These are phyloP conservation scores for Phaeosphaeria sp. DNA, from an alignment of 2,329 filamentous ascomycete genomes.

Conservation along the genomic window DNA sequence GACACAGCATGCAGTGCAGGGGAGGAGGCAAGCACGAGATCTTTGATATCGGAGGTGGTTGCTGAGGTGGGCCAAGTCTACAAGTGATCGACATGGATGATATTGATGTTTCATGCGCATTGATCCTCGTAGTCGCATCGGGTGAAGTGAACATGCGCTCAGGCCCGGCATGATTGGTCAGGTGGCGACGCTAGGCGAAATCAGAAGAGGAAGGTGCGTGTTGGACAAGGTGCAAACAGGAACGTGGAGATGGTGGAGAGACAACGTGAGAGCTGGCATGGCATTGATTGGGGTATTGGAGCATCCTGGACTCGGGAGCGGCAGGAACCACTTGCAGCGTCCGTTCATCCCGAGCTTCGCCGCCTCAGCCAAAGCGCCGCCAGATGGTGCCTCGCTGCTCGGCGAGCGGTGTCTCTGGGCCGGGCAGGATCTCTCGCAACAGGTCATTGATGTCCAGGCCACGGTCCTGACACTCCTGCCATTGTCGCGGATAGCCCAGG, in stretches of 20 bases:
- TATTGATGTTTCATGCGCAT: slow-evolving; percentile 3
- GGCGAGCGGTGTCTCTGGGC: slow-evolving; percentile 40
- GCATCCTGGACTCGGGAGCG: slow-evolving; percentile 5
- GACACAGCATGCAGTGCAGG: neutral
- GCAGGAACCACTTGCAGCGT: neutral
- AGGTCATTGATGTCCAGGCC: slow-evolving; percentile 55
- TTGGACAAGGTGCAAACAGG: neutral
- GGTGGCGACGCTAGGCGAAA: slow-evolving; percentile 14
- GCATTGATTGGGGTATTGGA: slow-evolving; percentile 10
- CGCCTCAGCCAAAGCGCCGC: slow-evolving; percentile 33
- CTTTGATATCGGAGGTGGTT: slow-evolving; percentile 8
- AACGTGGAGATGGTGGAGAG: neutral
- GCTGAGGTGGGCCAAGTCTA: slow-evolving; percentile 4
- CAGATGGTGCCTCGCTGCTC: slow-evolving; percentile 32
- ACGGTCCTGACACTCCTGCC: slow-evolving; percentile 51
- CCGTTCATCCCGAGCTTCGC: neutral
- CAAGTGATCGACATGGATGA: slow-evolving; percentile 10
- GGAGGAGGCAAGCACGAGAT: slow-evolving; percentile 3
- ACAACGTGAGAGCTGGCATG: slow-evolving; percentile 7
- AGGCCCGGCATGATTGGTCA: slow-evolving; percentile 14
- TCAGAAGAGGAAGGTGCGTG: slow-evolving; percentile 28
- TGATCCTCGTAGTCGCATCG: slow-evolving; percentile 6
- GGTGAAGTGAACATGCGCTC: slow-evolving; percentile 11
- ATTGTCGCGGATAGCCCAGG: slow-evolving; percentile 56
- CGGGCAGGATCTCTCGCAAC: slow-evolving; percentile 55